Evolutionary conservation across 495 filamentous ascomycete genomes (phyloP).

Genomic region (Aspergillus egyptiacus): DNA sequence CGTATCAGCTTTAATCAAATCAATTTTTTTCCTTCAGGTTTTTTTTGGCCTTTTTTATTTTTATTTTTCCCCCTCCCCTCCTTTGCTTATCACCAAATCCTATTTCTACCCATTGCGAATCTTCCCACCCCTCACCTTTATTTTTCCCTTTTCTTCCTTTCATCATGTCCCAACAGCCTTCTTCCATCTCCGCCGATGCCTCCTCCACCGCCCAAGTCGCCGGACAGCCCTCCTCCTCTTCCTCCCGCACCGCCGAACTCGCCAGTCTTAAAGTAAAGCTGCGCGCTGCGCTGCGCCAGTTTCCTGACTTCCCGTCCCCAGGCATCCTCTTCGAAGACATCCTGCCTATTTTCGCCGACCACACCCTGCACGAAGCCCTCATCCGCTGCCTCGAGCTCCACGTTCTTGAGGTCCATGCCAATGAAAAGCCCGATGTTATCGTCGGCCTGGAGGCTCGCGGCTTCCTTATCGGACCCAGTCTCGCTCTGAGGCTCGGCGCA

Average conservation of each 20-base stretch:
- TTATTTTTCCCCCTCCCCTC: too few relatives aligned
- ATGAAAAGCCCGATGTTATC: constrained; percentile 74
- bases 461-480: constrained; percentile 88
- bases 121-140: constrained; percentile 25
- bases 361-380: constrained; percentile 66
- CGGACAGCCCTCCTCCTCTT: constrained; percentile 45
- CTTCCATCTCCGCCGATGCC: constrained; percentile 34
- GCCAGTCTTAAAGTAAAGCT: constrained; percentile 84
- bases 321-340: constrained; percentile 99
- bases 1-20: too few relatives aligned
- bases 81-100: constrained; percentile 28
- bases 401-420: constrained; percentile 47
- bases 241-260: constrained; percentile 82
- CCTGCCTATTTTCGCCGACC: constrained; percentile 86
- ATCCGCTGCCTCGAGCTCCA: constrained; percentile 85
- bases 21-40: too few relatives aligned
- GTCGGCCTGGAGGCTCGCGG: constrained; percentile 91
- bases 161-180: constrained; percentile 53
- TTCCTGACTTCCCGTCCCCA: constrained; percentile 87
- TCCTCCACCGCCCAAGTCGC: constrained; percentile 42
- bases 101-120: constrained; percentile 27
- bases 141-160: constrained; percentile 27
- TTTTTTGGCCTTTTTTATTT: too few relatives aligned
- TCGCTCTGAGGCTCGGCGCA: constrained; percentile 81
- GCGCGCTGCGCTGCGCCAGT: constrained; percentile 59